Conservation (phyloP, 2,329 filamentous ascomycete species). For the Aaosphaeria pasadenensis region DNA sequence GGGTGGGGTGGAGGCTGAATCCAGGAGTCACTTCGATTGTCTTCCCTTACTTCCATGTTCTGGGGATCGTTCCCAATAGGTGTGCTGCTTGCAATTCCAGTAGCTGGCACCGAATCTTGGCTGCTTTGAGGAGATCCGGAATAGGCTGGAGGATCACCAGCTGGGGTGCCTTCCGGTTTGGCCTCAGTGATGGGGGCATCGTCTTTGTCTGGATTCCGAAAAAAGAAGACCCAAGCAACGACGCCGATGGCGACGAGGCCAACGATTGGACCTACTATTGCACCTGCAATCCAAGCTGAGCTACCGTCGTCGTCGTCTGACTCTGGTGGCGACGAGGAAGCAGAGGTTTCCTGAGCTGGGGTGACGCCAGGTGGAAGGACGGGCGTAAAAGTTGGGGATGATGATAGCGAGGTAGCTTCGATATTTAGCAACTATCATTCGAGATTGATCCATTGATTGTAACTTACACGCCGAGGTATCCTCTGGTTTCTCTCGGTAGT, state of each 20-base stretch:
- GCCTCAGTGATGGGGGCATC: neutral
- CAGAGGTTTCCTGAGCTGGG: neutral
- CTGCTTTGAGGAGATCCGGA: neutral
- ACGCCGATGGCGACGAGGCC: conserved; percentile 18
- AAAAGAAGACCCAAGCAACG: conserved; percentile 14
- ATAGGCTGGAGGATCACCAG: neutral
- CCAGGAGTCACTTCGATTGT: no score
- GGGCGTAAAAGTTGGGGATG: neutral
- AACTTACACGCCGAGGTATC: conserved; percentile 4
- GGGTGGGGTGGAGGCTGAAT: no score
- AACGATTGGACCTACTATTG: conserved; percentile 19
- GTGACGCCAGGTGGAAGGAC: neutral
- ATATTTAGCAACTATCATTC: no score
- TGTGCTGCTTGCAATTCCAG: no score
- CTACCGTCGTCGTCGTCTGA: conserved; percentile 9
- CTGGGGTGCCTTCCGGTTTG: neutral
- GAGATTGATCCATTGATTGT: no score
- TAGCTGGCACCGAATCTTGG: neutral
- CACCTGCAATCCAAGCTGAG: conserved; percentile 31
- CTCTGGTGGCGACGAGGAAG: conserved; percentile 1
- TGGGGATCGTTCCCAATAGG: no score
- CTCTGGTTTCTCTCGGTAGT: conserved; percentile 16
- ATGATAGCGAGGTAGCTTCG: neutral
- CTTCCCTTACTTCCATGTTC: no score
- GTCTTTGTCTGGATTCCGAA: conserved; percentile 15